Evolutionary conservation across 768 basidiomycete species (phyloP).

Genomic region (Scleroderma citrinum): DNA sequence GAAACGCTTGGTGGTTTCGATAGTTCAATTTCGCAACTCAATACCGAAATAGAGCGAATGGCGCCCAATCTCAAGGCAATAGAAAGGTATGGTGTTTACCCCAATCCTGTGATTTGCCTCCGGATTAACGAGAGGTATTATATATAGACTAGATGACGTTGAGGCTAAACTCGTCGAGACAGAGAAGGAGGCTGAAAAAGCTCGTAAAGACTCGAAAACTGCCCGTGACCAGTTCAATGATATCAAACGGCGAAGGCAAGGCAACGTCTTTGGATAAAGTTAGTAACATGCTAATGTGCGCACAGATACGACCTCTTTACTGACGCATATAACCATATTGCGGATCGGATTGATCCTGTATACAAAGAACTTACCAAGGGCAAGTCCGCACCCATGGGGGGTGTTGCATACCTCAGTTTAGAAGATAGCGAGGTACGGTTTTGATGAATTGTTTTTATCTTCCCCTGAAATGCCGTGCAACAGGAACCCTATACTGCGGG

Average conservation of each 20-base stretch:
- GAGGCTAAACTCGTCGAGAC: conserved; percentile 82
- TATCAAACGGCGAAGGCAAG: conserved; percentile 73
- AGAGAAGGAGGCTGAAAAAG: conserved; percentile 88
- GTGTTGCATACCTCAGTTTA: conserved; percentile 91
- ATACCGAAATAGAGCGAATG: conserved; percentile 83
- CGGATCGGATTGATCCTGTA: conserved; percentile 88
- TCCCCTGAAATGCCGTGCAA: conserved; percentile 3
- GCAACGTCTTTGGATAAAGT: not conserved
- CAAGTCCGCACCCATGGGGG: conserved; percentile 88
- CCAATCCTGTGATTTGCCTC: not conserved
- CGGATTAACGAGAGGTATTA: not conserved
- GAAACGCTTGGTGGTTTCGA: conserved; percentile 72
- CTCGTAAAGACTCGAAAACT: conserved; percentile 79
- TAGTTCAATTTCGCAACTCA: conserved; percentile 61
- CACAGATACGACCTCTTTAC: conserved; percentile 78
- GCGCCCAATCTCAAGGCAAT: conserved; percentile 97
- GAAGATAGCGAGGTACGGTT: conserved; percentile 86
- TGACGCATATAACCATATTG: conserved; percentile 93
- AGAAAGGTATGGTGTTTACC: conserved; percentile 52
- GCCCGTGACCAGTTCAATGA: conserved; percentile 93
- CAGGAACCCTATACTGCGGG: conserved; percentile 83
- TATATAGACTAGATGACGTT: conserved; percentile 70
- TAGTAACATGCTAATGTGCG: conserved; percentile 1
- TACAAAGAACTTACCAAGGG: conserved; percentile 98
- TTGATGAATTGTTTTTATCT: conserved; percentile 13